Evolutionary conservation across 2,329 filamentous ascomycete species (phyloP).

Genomic region (Aulographum hederae): DNA sequence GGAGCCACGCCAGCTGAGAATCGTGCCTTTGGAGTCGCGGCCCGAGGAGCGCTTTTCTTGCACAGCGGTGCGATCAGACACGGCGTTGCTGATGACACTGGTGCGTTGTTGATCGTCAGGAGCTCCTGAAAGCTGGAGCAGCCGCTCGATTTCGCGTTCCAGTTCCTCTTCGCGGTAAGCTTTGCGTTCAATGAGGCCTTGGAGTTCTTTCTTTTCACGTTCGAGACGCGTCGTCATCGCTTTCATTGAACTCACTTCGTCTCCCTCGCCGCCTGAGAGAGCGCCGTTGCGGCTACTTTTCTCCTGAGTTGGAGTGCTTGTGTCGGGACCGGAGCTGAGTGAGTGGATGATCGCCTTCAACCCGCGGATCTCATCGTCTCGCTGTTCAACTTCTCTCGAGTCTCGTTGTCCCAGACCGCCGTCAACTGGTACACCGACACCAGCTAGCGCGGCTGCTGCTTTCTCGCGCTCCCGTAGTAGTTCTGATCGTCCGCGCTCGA

Average conservation of each 20-base stretch:
- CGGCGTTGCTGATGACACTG: slow-evolving; percentile 34
- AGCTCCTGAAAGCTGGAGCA: slow-evolving; percentile 27
- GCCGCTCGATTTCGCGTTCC: slow-evolving; percentile 57
- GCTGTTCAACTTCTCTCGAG: slow-evolving; percentile 70
- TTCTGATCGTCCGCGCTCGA: slow-evolving; percentile 78
- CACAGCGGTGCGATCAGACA: slow-evolving; percentile 27
- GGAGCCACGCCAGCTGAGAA: slow-evolving; percentile 35
- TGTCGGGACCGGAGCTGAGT: slow-evolving; percentile 48
- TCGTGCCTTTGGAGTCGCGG: slow-evolving; percentile 48
- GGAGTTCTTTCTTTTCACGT: slow-evolving; percentile 62
- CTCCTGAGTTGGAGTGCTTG: slow-evolving; percentile 8
- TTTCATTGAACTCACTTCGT: slow-evolving; percentile 38
- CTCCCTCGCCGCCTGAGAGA: slow-evolving; percentile 11
- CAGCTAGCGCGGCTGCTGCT: slow-evolving; percentile 42
- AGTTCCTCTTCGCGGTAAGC: slow-evolving; percentile 62
- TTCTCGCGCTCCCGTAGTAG: slow-evolving; percentile 78
- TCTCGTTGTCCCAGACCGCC: slow-evolving; percentile 13
- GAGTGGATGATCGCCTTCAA: slow-evolving; percentile 97
- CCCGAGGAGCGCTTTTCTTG: slow-evolving; percentile 35
- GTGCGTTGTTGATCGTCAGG: slow-evolving; percentile 21
- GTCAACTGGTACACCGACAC: slow-evolving; percentile 28
- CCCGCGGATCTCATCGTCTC: slow-evolving; percentile 92
- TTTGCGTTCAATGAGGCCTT: slow-evolving; percentile 55
- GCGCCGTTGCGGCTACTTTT: slow-evolving; percentile 12
- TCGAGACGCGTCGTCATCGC: slow-evolving; percentile 53